Conservation (phyloP, 23 red algal genomes). For the Gracilaria gracilis region DNA sequence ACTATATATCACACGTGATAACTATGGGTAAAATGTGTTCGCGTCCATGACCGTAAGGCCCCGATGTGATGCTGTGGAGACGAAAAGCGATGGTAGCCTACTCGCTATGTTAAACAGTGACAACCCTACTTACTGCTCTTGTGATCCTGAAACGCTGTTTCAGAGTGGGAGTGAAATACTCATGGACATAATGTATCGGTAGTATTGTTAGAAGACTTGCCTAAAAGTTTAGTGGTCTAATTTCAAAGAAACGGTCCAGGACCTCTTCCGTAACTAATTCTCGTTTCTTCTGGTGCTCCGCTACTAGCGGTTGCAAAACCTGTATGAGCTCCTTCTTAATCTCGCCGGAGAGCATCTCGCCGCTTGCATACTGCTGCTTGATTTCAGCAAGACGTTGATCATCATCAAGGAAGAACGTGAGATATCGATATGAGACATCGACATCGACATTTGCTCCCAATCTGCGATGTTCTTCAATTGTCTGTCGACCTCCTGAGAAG, state of each 20-base stretch:
- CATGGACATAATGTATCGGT: too few species aligned
- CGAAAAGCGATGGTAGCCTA: too few species aligned
- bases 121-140: too few species aligned
- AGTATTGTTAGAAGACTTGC: background rate
- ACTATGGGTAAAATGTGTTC: background rate
- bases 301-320: conserved; percentile 83
- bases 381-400: conserved; percentile 86
- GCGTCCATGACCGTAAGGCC: too few species aligned
- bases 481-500: conserved; percentile 93
- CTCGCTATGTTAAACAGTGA: too few species aligned
- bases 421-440: conserved; percentile 94
- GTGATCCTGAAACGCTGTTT: too few species aligned
- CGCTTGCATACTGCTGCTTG: conserved; percentile 70
- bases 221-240: conserved; percentile 78
- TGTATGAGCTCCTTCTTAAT: conserved; percentile 91
- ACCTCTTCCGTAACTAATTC: conserved; percentile 70
- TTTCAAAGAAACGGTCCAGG: conserved; percentile 67
- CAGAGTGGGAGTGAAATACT: too few species aligned
- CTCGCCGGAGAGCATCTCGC: conserved; percentile 95
- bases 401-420: conserved; percentile 95
- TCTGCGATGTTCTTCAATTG: conserved; percentile 95
- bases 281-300: conserved; percentile 76
- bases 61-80: too few species aligned
- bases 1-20: background rate
- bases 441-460: conserved; percentile 82